Evolutionary conservation across 176 grass and related monocot genomes (phyloP).

Genomic region (Zoysia pacifica): DNA sequence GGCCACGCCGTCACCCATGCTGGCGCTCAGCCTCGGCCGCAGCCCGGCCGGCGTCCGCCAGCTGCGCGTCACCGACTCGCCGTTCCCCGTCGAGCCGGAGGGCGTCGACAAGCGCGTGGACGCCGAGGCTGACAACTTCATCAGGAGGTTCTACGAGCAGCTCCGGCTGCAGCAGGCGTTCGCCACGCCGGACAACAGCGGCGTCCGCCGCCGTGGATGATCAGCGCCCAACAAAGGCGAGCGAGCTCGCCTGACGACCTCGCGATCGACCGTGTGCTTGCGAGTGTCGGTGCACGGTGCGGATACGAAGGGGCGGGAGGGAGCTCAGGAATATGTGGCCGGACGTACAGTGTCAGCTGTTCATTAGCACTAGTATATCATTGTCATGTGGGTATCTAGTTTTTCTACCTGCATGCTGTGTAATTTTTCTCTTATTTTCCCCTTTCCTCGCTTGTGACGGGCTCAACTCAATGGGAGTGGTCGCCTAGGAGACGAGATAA

Average conservation of each 20-base stretch:
- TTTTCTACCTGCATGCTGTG: slow-evolving; percentile 45
- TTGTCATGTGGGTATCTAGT: slow-evolving; percentile 45
- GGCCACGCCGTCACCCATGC: slow-evolving; percentile 63
- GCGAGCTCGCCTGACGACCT: too few relatives aligned
- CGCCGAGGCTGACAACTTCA: slow-evolving; percentile 62
- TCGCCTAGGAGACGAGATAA: slow-evolving; percentile 46
- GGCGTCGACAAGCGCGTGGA: slow-evolving; percentile 56
- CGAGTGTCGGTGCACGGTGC: not conserved
- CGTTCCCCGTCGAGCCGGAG: slow-evolving; percentile 64
- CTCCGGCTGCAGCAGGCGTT: slow-evolving; percentile 59
- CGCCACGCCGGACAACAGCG: slow-evolving; percentile 63
- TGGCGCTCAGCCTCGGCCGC: slow-evolving; percentile 54
- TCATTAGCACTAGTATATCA: not conserved
- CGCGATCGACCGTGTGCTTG: too few relatives aligned
- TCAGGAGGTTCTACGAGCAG: slow-evolving; percentile 73
- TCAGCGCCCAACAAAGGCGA: not conserved
- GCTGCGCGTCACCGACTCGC: slow-evolving; percentile 90
- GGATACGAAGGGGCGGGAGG: not conserved
- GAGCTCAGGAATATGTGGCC: slow-evolving; percentile 22
- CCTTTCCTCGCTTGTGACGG: slow-evolving; percentile 38
- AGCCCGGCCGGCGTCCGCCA: slow-evolving; percentile 49
- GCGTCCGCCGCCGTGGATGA: slow-evolving; percentile 35
- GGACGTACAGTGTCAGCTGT: too few relatives aligned
- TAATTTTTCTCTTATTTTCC: slow-evolving; percentile 7
- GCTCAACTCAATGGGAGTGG: not conserved